Evolutionary conservation across 2,329 filamentous ascomycete species (phyloP).

Genomic region (Cercospora janseana): DNA sequence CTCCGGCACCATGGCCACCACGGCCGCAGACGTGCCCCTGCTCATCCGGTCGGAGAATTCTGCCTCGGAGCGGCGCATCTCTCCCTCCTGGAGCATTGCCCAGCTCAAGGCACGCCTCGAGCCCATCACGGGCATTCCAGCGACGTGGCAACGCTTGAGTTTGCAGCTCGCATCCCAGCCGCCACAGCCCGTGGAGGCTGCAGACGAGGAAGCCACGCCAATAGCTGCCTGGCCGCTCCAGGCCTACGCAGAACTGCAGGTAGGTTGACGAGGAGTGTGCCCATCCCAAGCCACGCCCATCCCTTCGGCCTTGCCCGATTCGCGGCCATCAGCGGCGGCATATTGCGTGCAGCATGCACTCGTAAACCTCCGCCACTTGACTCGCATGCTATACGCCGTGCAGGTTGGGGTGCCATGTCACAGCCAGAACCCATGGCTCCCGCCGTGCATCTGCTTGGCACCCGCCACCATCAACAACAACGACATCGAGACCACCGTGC

Average conservation of each 20-base stretch:
- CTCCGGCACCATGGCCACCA: constrained; percentile 25
- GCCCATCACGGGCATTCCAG: constrained; percentile 87
- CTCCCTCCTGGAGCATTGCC: constrained; percentile 84
- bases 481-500: not conserved
- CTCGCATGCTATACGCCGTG: no score
- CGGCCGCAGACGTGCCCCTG: constrained; percentile 71
- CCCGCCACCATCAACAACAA: not conserved
- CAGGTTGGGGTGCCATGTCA: no score
- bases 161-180: constrained; percentile 66
- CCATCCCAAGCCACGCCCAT: not conserved
- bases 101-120: constrained; percentile 86
- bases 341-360: no score
- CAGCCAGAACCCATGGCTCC: no score
- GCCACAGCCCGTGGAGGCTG: constrained; percentile 63
- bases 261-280: constrained; percentile 61
- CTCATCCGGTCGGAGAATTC: constrained; percentile 72
- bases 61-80: constrained; percentile 84
- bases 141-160: constrained; percentile 70
- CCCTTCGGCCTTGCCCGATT: not conserved
- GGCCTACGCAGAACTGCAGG: constrained; percentile 75
- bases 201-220: constrained; percentile 68
- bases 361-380: no score
- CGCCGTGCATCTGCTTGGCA: no score
- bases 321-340: not conserved
- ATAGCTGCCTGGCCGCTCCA: constrained; percentile 66